Evolutionary conservation across 139 green algal genomes (phyloP), one percentile per base, ranked within the genome.

Genomic region (Edaphochlamys debaryana): DNA sequence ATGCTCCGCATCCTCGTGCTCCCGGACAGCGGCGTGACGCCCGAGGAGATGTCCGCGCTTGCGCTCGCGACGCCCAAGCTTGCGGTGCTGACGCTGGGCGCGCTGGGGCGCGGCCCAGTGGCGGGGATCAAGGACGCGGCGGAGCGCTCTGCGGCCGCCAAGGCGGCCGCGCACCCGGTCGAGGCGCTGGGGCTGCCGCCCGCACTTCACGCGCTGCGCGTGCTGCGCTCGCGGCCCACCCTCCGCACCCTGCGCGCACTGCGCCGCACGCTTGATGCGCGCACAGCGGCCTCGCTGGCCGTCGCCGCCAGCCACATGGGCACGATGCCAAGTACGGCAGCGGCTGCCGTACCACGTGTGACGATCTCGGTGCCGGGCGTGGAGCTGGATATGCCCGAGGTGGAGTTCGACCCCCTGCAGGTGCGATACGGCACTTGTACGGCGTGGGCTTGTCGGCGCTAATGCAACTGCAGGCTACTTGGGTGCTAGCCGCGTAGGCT

Each of bases 401-500:
- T 79, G 11, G 71, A 79, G 25, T 79, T 68, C 20, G 71, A 79
- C 22, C 45, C 71, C 3, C 4, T 79, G 34, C 71, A 79, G 71
- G 71, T 79, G 37, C 6, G 71, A 32, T 30, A 54, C 13, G 45
- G 30, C 4, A 69, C n/a, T n/a, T n/a, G n/a, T n/a, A n/a, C n/a
- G n/a, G n/a, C n/a, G n/a, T n/a, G n/a, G n/a, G n/a, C n/a, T n/a
- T n/a, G n/a, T n/a, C n/a, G n/a, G n/a, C n/a, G n/a, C n/a, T n/a
- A n/a, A n/a, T n/a, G n/a, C n/a, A n/a, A n/a, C n/a, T n/a, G n/a
- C n/a, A n/a, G n/a, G n/a, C n/a, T n/a, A n/a, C n/a, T n/a, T n/a
- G n/a, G n/a, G n/a, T n/a, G n/a, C n/a, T n/a, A n/a, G n/a, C n/a
- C n/a, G n/a, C n/a, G n/a, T n/a, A n/a, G n/a, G n/a, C n/a, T n/a